phyloP scores from a whole-genome alignment of 2,329 filamentous ascomycete genomes.

The Pyrenochaeta sp. region DNA sequence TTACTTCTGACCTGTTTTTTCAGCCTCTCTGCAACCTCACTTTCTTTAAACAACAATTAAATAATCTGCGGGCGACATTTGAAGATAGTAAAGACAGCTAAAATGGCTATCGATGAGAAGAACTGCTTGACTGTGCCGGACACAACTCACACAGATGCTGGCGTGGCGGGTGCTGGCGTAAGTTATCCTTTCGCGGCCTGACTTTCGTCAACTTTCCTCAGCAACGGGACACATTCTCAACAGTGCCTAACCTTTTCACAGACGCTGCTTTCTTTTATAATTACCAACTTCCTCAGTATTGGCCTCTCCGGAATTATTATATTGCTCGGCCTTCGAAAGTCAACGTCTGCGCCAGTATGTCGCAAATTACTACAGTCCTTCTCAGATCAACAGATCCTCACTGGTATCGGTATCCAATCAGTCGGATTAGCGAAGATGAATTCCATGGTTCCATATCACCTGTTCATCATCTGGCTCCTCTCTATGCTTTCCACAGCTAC shows the following conservation, averaged over 20 bases:
- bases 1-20: neutral
- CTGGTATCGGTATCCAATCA: conserved; percentile 72
- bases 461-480: conserved; percentile 75
- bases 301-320: conserved; percentile 64
- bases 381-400: conserved; percentile 73
- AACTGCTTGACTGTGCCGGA: conserved; percentile 57
- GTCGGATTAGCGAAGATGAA: conserved; percentile 68
- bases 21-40: conserved; percentile 7
- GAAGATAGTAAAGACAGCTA: no score
- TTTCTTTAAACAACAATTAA: conserved; percentile 5
- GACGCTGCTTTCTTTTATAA: conserved; percentile 71
- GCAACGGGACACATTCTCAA: no score
- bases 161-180: conserved; percentile 66
- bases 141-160: conserved; percentile 59
- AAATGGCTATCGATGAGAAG: conserved; percentile 18
- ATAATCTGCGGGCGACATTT: no score
- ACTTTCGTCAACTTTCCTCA: no score
- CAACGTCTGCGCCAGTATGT: conserved; percentile 59
- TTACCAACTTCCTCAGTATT: conserved; percentile 67
- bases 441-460: conserved; percentile 70
- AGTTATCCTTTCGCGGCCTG: conserved; percentile 38
- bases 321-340: conserved; percentile 59
- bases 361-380: conserved; percentile 71
- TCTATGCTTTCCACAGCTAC: conserved; percentile 70
- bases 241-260: no score